Base-by-base conservation (phyloP, 164 flowering plant genomes). In the Sextonia rubra region DNA sequence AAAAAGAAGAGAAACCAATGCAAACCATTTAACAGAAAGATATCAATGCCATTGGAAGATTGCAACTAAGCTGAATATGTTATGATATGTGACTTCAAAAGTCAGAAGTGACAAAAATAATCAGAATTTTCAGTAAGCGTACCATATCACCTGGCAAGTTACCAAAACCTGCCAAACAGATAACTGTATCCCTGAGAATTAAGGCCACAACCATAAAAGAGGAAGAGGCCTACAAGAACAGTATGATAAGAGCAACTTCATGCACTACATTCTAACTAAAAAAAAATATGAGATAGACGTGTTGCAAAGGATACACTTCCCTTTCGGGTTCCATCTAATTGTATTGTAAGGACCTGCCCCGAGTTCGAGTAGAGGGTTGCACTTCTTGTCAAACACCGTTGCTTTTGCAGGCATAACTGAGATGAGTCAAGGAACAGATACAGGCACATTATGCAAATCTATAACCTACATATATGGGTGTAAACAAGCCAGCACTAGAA, bases 121-220 rank as follows among this genome's bases (percentile, higher is more conserved):
- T 29, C 12, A 23, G 58, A 66, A 30, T 11, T 52, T 29, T 44
- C 60, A 14, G 62, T 30, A 14, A 29, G 77, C 88, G 60, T 89
- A 96, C 99, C 99, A 96, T 92, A 73, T 93, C 94, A 75, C 99
- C 99, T 67, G 99, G 98, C 72, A 96, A 91, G 83, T 96, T 96
- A 26, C 99, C 99, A 82, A 89, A 96, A 44, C 99, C 99, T 44
- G 99, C 99, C 88, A 96, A 79, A 70, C 97, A 96, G 72, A 96
- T 60, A 86, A 89, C 99, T 96, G 83, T 52, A 70, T 6, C 66
- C 56, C 69, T 75, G 52, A 65, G 68, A 65, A 67, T 90, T 78
- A 93, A 90, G 94, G 90, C 58, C 74, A 83, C 82, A 78, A 73
- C 62, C 52, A 71, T 25, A 71, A 26, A 47, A 69, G 3, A 23